Base-by-base conservation (phyloP, 495 filamentous ascomycete genomes). In the Lophiostoma macrostomum region DNA sequence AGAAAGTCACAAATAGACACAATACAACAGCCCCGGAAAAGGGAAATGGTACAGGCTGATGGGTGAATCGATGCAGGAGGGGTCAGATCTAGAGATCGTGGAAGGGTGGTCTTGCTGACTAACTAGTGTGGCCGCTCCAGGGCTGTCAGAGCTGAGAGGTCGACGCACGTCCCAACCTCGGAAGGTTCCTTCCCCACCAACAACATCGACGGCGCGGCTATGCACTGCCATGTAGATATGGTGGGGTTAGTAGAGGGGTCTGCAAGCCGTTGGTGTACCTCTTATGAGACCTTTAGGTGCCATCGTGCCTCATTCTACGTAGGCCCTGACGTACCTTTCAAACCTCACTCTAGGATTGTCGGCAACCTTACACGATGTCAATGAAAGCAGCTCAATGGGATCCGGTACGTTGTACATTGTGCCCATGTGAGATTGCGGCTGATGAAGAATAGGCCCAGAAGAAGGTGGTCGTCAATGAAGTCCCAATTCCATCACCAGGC, bases 351-450 rank as follows among this genome's bases (percentile, higher is more conserved):
- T n/a, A n/a, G n/a, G n/a, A n/a, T n/a, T n/a, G n/a, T n/a, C n/a
- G n/a, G n/a, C n/a, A n/a, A n/a, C n/a, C n/a, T n/a, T n/a, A n/a
- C n/a, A n/a, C n/a, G n/a, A n/a, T n/a, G n/a, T n/a, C 34, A 29
- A 57, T 57, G 44, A 50, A 57, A 36, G 53, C 53, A 42, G 53
- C 53, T 2, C 53, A 57, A 50, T 57, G 53, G 53, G 53, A 57
- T 44, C 53, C 45, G 22, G 53, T 50, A 44, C n/a, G n/a, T n/a
- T n/a, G n/a, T n/a, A n/a, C n/a, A 23, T 29, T 8, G 7, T 40
- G 29, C n/a, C 47, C 14, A 20, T n/a, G n/a, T n/a, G 13, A 23
- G n/a, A 19, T n/a, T 14, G 13, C 27, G 4, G 23, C 16, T 32
- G n/a, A n/a, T n/a, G 1, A 10, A 8, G 16, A 16, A 8, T 23